Evolutionary conservation across 1,139 yeast genomes (phyloP), one percentile per base, ranked within the genome.

Genomic region (Williopsis jadinii): DNA sequence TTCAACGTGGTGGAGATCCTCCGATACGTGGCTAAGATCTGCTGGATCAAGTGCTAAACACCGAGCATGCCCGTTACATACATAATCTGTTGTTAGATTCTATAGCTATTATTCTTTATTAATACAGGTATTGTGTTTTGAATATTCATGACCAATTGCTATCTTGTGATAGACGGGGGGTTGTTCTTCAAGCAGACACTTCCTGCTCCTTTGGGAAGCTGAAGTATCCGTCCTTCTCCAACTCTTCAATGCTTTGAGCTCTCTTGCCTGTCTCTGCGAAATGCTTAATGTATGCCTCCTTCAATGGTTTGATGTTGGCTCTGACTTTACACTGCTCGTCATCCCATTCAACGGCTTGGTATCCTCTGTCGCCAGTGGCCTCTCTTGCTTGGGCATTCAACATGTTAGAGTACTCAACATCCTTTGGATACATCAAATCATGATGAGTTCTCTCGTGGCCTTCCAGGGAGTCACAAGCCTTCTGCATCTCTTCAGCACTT

Each of bases 341-440:
- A 42, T 54, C 57, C 59, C 59, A 54, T 39, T 43, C 50, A 11
- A 53, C 59, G 3, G 59, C 55, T 33, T 38, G 41, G 36, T 52
- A 52, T 8, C 59, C 59, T 35, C 49, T 41, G 15, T 52, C 55
- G 19, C 56, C 56, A n/a, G 41, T 33, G 9, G 48, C 56, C 5
- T 40, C 34, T 3, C 37, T 39, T 3, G 49, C 46, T 15, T 53
- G 51, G 14, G 42, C 31, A 33, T 52, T 52, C 5, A 55, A 38
- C 39, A 47, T 46, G 37, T 52, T 55, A 29, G 52, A 51, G 33
- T 55, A 55, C 13, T 52, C 43, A 10, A 53, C 56, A 40, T 55
- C 59, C 40, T 47, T 49, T 28, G 58, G 58, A 30, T 46, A 53
- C 19, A 40, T 42, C 32, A 55, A 34, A 40, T 54, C 57, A 38